Evolutionary conservation across 2,329 filamentous ascomycete species (phyloP).

Genomic region (Phialophora tarda): DNA sequence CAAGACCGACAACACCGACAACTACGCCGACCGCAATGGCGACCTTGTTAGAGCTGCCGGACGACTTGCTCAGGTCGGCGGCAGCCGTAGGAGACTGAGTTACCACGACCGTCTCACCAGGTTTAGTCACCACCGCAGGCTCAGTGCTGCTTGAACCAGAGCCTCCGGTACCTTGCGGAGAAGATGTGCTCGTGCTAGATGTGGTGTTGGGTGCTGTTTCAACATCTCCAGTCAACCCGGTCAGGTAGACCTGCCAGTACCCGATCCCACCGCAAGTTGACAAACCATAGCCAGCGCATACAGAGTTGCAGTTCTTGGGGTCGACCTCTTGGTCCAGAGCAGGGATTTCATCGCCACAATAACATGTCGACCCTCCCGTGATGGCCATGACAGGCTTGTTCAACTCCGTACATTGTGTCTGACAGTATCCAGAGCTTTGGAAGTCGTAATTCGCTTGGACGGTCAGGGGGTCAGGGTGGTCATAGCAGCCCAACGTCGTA

Average conservation of each 20-base stretch:
- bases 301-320: slow-evolving; percentile 66
- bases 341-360: slow-evolving; percentile 74
- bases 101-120: slow-evolving; percentile 46
- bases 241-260: slow-evolving; percentile 59
- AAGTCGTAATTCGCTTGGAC: slow-evolving; percentile 57
- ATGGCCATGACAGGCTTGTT: slow-evolving; percentile 67
- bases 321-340: slow-evolving; percentile 59
- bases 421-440: slow-evolving; percentile 63
- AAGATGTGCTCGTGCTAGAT: slow-evolving; percentile 44
- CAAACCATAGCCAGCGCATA: slow-evolving; percentile 67
- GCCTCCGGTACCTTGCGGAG: slow-evolving; percentile 48
- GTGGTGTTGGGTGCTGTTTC: slow-evolving; percentile 39
- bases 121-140: slow-evolving; percentile 35
- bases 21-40: slow-evolving; percentile 89
- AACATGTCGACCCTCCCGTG: slow-evolving; percentile 68
- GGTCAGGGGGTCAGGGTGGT: slow-evolving; percentile 52
- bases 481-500: slow-evolving; percentile 51
- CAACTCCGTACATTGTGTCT: slow-evolving; percentile 55
- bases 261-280: slow-evolving; percentile 71
- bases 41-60: slow-evolving; percentile 68
- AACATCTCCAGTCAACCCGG: slow-evolving; percentile 53
- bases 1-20: slow-evolving; percentile 75
- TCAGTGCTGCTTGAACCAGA: slow-evolving; percentile 45
- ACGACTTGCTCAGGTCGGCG: slow-evolving; percentile 40
- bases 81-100: slow-evolving; percentile 45